Conservation (phyloP, 345 rosid genomes). For the Microcos paniculata region DNA sequence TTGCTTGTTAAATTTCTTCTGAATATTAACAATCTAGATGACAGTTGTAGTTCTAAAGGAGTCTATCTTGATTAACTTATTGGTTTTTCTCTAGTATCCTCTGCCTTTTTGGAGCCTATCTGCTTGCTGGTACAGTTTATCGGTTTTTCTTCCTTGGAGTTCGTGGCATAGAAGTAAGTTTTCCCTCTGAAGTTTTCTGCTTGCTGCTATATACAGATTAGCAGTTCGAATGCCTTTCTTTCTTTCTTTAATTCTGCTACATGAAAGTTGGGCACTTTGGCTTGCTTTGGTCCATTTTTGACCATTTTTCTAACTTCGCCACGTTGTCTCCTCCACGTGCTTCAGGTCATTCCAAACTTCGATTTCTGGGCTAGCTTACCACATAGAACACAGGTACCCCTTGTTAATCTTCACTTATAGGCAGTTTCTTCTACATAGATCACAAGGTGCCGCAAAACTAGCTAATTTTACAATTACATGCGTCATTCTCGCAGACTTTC, state of each 20-base stretch:
- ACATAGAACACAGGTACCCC: conserved; percentile 66
- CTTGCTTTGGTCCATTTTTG: neutral
- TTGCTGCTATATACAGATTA: too few species aligned
- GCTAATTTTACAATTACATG: neutral
- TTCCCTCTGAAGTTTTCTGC: too few species aligned
- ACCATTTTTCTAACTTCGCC: neutral
- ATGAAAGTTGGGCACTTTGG: neutral
- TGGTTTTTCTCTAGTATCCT: conserved; percentile 44
- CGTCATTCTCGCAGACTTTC: conserved; percentile 45
- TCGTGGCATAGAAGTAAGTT: conserved; percentile 70
- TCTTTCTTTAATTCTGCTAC: too few species aligned
- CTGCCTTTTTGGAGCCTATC: conserved; percentile 77
- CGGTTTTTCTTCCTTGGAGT: conserved; percentile 68
- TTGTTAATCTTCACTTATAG: neutral
- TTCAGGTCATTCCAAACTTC: conserved; percentile 77
- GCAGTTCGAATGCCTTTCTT: neutral
- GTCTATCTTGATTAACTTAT: conserved; percentile 21
- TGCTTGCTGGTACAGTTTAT: conserved; percentile 69
- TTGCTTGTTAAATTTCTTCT: neutral
- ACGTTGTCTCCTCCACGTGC: conserved; percentile 14
- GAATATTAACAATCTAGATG: conserved; percentile 2
- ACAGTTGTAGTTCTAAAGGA: conserved; percentile 1
- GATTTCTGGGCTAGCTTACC: conserved; percentile 81
- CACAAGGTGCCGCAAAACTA: neutral
- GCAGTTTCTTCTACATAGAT: neutral